phyloP scores from a whole-genome alignment of 1,139 yeast genomes.

The Kazachstania sp. region DNA sequence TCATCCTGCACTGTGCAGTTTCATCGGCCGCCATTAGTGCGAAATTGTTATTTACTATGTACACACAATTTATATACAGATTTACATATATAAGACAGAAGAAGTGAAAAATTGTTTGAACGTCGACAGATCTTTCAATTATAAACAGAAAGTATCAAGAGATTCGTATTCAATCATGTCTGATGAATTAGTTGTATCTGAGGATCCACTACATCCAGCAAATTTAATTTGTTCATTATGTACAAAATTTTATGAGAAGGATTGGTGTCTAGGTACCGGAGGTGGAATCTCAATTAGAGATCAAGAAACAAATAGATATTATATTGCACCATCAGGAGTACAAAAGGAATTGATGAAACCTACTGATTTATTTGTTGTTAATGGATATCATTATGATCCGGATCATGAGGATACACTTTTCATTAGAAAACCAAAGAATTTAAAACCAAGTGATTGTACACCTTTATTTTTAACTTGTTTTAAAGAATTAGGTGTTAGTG shows the following conservation, averaged over 20 bases:
- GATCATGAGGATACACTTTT: conserved; percentile 40
- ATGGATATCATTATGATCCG: conserved; percentile 24
- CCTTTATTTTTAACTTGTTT: conserved; percentile 79
- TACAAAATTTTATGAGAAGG: conserved; percentile 62
- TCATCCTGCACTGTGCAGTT: no score
- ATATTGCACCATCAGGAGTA: conserved; percentile 89
- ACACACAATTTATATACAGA: no score
- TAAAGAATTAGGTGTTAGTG: conserved; percentile 68
- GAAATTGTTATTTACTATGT: no score
- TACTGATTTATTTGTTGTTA: conserved; percentile 73
- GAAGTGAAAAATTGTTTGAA: no score
- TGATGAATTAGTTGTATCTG: conserved; percentile 32
- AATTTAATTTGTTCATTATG: conserved; percentile 79
- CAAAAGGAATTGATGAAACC: conserved; percentile 86
- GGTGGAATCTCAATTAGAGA: conserved; percentile 85
- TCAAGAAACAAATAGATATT: conserved; percentile 45
- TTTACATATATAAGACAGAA: no score
- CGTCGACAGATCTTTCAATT: background rate
- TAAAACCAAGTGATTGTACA: conserved; percentile 88
- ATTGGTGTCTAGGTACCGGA: conserved; percentile 95
- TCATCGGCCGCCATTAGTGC: background rate
- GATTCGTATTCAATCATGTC: conserved; percentile 11
- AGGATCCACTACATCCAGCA: conserved; percentile 70
- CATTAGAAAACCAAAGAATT: conserved; percentile 51
- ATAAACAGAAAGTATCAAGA: no score